Percentiles rank a stretch among this genome's conserved stretches.
Conservation (phyloP, 148 eudicot species). For the Camellia lanceoleosa region DNA sequence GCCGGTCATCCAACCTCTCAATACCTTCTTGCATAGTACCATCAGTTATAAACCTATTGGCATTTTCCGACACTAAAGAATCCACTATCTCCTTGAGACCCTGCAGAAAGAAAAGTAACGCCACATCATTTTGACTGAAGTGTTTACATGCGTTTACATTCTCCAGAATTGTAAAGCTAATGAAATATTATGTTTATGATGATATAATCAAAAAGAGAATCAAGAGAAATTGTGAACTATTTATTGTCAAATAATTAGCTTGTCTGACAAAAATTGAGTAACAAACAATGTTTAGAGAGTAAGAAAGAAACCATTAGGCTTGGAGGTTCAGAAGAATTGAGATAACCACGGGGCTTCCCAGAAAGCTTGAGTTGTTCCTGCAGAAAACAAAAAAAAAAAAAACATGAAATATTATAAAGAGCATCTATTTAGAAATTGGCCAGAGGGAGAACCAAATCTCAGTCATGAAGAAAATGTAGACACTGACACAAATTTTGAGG, state of each 20-base stretch:
- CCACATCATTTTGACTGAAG: not conserved
- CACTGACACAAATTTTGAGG: not conserved
- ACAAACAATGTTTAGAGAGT: constrained; percentile 5
- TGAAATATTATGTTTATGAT: not conserved
- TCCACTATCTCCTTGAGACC: constrained; percentile 48
- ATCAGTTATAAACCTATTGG: constrained; percentile 27
- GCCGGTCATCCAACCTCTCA: constrained; percentile 22
- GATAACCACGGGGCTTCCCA: constrained; percentile 40
- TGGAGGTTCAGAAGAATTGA: constrained; percentile 32
- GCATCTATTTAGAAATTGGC: not conserved
- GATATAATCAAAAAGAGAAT: not conserved
- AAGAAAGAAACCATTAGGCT: constrained; percentile 44
- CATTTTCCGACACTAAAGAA: constrained; percentile 21
- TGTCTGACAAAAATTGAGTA: not conserved
- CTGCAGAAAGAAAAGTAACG: constrained; percentile 22
- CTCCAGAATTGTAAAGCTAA: not conserved
- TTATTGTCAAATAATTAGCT: not conserved
- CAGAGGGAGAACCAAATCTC: not conserved
- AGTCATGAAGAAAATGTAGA: not conserved
- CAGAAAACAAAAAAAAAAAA: constrained; percentile 12
- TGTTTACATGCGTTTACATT: not conserved
- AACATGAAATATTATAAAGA: constrained; percentile 7
- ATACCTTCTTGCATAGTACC: constrained; percentile 18
- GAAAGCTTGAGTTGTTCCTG: constrained; percentile 53
- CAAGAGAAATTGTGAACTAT: not conserved